Conservation (phyloP, 192 early-diverging fungal genomes). For the Mortierella hygrophila region DNA sequence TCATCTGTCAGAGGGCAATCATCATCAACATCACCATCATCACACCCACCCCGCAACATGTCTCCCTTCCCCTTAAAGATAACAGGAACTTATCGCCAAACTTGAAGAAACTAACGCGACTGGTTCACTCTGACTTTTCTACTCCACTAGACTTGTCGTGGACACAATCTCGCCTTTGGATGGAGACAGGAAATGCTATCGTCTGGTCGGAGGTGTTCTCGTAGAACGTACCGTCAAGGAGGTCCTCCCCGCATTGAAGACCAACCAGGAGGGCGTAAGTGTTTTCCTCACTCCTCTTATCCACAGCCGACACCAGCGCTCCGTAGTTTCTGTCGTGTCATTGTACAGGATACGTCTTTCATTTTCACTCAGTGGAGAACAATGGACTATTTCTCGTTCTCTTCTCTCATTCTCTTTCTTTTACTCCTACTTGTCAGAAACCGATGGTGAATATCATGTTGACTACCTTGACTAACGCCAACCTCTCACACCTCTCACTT, state of each 20-base stretch:
- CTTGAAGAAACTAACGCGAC: background rate
- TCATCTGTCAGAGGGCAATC: background rate
- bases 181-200: constrained; percentile 90
- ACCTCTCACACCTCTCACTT: background rate
- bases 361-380: background rate
- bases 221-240: constrained; percentile 94
- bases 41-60: background rate
- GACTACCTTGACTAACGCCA: no score
- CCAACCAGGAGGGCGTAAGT: constrained; percentile 87
- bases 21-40: background rate
- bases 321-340: background rate
- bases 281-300: background rate
- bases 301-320: background rate
- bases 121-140: background rate
- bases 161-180: constrained; percentile 91
- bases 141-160: constrained; percentile 78
- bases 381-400: no score
- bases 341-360: background rate
- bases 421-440: background rate
- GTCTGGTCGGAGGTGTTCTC: constrained; percentile 93
- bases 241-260: constrained; percentile 88
- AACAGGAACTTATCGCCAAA: background rate
- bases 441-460: background rate
- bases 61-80: background rate
- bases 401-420: no score